phyloP scores from a whole-genome alignment of 495 filamentous ascomycete genomes.

The Aspergillus cristatus region DNA sequence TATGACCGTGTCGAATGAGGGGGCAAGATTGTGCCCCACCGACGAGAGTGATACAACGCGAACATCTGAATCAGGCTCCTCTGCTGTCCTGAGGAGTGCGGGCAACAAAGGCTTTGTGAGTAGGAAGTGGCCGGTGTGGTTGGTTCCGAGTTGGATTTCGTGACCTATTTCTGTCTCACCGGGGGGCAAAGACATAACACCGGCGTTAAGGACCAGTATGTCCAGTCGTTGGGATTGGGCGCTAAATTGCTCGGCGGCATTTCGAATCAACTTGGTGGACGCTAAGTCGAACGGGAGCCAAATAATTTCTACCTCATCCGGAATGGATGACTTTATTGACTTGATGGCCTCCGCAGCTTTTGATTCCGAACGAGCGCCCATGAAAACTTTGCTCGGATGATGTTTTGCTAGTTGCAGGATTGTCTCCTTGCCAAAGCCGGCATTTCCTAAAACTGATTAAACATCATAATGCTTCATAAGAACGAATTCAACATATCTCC shows the following conservation, averaged over 20 bases:
- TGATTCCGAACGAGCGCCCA: conserved; percentile 29
- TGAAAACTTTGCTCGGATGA: conserved; percentile 45
- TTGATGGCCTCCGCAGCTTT: conserved; percentile 21
- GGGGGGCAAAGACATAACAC: conserved; percentile 47
- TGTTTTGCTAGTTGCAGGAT: conserved; percentile 45
- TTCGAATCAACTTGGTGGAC: conserved; percentile 38
- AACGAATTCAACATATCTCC: too few species aligned
- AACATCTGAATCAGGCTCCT: conserved; percentile 30
- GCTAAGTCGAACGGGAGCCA: conserved; percentile 40
- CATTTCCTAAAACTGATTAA: too few species aligned
- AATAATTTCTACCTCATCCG: conserved; percentile 15
- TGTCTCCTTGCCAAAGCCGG: conserved; percentile 50
- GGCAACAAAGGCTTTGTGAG: conserved; percentile 41
- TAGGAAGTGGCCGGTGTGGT: conserved; percentile 52
- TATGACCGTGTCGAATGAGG: conserved; percentile 18
- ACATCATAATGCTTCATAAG: too few species aligned
- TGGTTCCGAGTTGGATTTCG: conserved; percentile 51
- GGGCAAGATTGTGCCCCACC: conserved; percentile 21
- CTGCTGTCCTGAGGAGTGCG: conserved; percentile 18
- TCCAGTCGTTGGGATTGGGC: conserved; percentile 46
- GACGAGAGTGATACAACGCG: conserved; percentile 36
- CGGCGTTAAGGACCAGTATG: conserved; percentile 54
- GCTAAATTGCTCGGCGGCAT: conserved; percentile 39
- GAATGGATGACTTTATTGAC: conserved; percentile 10
- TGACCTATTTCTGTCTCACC: conserved; percentile 31